Percentiles rank a stretch among this genome's conserved stretches.
Conservation (phyloP, 176 grass and related monocot genomes). For the Eremochloa ophiuroides region DNA sequence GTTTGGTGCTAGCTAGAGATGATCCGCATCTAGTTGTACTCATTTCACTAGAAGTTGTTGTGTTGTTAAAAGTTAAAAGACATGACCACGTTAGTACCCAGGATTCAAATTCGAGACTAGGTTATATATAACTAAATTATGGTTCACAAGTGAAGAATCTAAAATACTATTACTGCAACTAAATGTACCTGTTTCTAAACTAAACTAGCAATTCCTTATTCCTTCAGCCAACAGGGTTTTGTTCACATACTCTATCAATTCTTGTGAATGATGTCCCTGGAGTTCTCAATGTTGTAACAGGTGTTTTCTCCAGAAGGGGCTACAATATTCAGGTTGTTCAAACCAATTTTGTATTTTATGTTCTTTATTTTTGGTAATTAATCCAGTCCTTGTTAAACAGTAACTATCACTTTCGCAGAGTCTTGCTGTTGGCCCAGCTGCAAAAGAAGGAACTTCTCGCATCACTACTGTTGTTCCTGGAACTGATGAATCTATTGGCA, state of each 20-base stretch:
- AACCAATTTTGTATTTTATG: background rate
- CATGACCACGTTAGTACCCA: background rate
- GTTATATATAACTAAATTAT: background rate
- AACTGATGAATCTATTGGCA: constrained; percentile 69
- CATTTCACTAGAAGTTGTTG: background rate
- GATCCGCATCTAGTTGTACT: background rate
- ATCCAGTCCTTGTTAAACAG: constrained; percentile 9
- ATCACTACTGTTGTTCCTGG: constrained; percentile 80
- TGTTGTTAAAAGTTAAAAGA: background rate
- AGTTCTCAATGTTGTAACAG: constrained; percentile 64
- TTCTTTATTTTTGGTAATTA: background rate
- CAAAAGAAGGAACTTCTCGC: constrained; percentile 53
- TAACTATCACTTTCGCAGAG: constrained; percentile 42
- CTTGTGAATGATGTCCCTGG: constrained; percentile 79
- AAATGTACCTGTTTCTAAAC: constrained; percentile 1
- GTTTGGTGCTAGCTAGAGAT: background rate
- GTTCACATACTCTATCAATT: constrained; percentile 77
- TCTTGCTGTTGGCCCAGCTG: constrained; percentile 73
- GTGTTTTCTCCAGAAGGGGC: constrained; percentile 66
- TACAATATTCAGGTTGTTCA: constrained; percentile 72
- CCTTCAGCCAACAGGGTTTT: constrained; percentile 56
- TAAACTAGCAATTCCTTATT: constrained; percentile 23
- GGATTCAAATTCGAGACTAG: background rate
- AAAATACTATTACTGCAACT: constrained; percentile 1
- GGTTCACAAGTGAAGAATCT: background rate